Evolutionary conservation across 108 stramenopile genomes (phyloP).

Genomic region (Discostella pseudostelligera): DNA sequence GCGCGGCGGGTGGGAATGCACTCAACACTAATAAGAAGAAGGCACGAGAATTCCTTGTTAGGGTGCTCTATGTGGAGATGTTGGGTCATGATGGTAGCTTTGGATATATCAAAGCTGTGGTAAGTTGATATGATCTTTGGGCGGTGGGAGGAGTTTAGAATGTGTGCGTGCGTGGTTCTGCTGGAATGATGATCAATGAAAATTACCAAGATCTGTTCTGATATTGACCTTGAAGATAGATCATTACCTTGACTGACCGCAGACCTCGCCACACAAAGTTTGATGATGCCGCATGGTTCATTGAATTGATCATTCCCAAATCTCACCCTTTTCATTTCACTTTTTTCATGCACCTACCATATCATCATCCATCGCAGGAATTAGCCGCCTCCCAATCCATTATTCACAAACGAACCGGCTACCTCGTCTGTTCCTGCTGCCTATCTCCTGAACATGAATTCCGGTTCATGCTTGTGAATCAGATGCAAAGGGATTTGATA

Average conservation of each 20-base stretch:
- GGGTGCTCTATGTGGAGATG: conserved; percentile 99
- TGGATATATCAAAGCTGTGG: conserved; percentile 95
- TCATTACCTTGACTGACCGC: conserved; percentile 14
- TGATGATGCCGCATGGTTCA: background rate
- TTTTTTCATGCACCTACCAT: background rate
- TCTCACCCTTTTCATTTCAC: background rate
- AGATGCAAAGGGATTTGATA: conserved; percentile 95
- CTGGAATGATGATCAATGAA: conserved; percentile 13
- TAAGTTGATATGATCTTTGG: conserved; percentile 30
- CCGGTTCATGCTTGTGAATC: conserved; percentile 99
- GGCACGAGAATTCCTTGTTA: conserved; percentile 96
- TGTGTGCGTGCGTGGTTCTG: conserved; percentile 6
- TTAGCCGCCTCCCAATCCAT: conserved; percentile 90
- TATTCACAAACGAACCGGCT: conserved; percentile 93
- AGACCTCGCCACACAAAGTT: background rate
- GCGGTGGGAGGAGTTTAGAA: conserved; percentile 4
- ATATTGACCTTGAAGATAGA: conserved; percentile 11
- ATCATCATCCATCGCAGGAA: conserved; percentile 47
- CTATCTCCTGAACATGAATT: conserved; percentile 96
- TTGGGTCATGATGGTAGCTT: conserved; percentile 98
- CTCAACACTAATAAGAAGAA: conserved; percentile 72
- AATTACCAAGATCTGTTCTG: conserved; percentile 23
- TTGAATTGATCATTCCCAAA: background rate
- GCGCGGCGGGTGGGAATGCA: conserved; percentile 35
- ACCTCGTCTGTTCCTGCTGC: conserved; percentile 89